Evolutionary conservation across 2,329 filamentous ascomycete species (phyloP), one percentile per base, ranked within the genome.

Genomic region (Dothiorella sarmentorum): DNA sequence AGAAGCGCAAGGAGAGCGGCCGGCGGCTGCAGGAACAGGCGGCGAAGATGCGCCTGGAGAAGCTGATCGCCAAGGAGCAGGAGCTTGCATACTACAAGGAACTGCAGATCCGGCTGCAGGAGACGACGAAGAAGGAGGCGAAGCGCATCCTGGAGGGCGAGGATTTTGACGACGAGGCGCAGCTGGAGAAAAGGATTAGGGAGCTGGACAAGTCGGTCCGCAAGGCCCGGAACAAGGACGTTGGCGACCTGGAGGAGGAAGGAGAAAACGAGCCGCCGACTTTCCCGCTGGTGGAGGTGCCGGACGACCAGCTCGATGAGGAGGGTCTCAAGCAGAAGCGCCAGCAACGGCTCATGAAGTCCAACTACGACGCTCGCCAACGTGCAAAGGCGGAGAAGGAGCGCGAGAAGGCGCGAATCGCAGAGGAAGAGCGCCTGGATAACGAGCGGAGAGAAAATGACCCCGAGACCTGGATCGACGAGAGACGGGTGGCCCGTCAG

Each of bases 331-430:
- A 97, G 73, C 86, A 93, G 67, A 99, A 99, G 75, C 86, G 91
- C 11, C 91, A 95, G 65, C 94, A 99, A 71, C 85, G 90, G 29
- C 81, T 99, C 1, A 85, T 97, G 76, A 99, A 97, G 73, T 92
- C 91, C 1, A 97, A 96, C 66, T 87, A 96, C 67, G 94, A 97
- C 63, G 94, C 94, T 4, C 85, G 94, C 15, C 89, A 89, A 22
- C 86, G 94, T n/a, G 92, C 94, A 33, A 97, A 97, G 75, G 89
- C 89, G 0, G 94, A 99, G 71, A 99, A 97, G 73, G 92, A 96
- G 68, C 88, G 87, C 2, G 94, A 97, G 68, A 94, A 91, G 73
- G 90, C 90, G 0, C 84, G 94, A 6, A 72, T 88, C 61, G 90
- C 86, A 43, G 91, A 97, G 70, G 88, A 93, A 65, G 88, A 94